Evolutionary conservation across 1,284 basidiomycete genomes (phyloP).

Genomic region (Fomitopsis betulina): DNA sequence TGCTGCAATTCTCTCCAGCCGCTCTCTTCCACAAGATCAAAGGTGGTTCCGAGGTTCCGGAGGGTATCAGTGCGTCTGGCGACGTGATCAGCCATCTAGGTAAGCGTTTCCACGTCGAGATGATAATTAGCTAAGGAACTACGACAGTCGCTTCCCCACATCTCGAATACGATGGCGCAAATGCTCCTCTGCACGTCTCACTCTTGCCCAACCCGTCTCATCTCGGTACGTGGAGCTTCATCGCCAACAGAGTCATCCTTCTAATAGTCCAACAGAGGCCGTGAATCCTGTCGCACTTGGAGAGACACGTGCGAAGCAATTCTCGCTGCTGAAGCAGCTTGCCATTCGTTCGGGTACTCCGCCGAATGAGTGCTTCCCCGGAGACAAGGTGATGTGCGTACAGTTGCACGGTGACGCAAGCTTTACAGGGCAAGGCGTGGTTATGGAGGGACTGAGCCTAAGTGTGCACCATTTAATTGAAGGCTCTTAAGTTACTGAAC

Average conservation of each 20-base stretch:
- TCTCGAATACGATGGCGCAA: constrained; percentile 48
- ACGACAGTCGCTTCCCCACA: constrained; percentile 54
- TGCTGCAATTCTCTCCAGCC: constrained; percentile 62
- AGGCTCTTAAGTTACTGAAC: background rate
- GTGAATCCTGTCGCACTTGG: constrained; percentile 83
- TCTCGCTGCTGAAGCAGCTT: constrained; percentile 66
- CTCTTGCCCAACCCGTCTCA: constrained; percentile 88
- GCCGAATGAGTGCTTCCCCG: constrained; percentile 68
- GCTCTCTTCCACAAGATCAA: constrained; percentile 84
- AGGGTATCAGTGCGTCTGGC: constrained; percentile 66
- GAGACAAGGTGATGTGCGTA: constrained; percentile 83
- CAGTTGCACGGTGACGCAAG: constrained; percentile 89
- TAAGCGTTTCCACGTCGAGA: constrained; percentile 22
- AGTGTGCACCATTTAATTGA: constrained; percentile 38
- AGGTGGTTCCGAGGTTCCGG: constrained; percentile 69
- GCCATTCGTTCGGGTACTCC: constrained; percentile 27
- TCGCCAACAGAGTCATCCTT: background rate
- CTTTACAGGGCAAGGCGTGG: constrained; percentile 84
- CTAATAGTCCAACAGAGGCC: constrained; percentile 50
- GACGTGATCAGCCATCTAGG: constrained; percentile 86
- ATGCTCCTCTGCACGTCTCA: constrained; percentile 61
- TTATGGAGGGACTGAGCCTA: constrained; percentile 84
- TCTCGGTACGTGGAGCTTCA: constrained; percentile 44
- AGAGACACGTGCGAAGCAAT: constrained; percentile 90
- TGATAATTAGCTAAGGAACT: background rate